Evolutionary conservation across 495 filamentous ascomycete species (phyloP), one percentile per base, ranked within the genome.

Genomic region (Hypoxylon intermedium): DNA sequence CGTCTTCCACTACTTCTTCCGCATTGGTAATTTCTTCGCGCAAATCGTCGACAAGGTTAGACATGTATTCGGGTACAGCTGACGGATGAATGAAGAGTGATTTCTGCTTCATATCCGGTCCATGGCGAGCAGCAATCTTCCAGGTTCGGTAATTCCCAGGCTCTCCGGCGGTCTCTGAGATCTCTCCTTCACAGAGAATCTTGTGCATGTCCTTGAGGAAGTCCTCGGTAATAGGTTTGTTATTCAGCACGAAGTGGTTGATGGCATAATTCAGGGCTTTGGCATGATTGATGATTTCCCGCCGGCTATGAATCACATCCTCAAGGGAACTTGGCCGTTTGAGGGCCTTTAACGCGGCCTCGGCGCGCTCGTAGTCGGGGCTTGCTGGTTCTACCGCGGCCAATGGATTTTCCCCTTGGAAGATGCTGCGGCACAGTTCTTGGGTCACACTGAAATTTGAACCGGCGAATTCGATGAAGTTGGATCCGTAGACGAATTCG

Each of bases 231-330:
- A 73, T 48, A 6, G 55, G 40, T n/a, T 64, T 0, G 31, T 51
- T 37, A 5, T 51, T 11, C 1, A 72, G 21, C 16, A 74, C 57
- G 6, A 74, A 30, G 6, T 67, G 31, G 6, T 63, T 48, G 0
- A 73, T 67, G 5, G 76, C 53, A 24, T 53, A 71, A 1, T 31
- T 44, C 0, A 73, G 49, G 1, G 76, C 72, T 13, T 68, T 60
- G 12, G 71, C 68, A 36, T 78, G 73, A 13, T 78, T 72, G 3
- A 76, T 58, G 1, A 76, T 55, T 56, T 77, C 73, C 15, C 58
- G 59, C 0, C 67, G 50, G 20, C 67, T 70, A 0, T 26, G 61
- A 2, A 67, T 11, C 6, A 77, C 44, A 9, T 67, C 60, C 19
- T 51, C 5, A 3, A 18, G 11, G 0, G 51, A 55, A 13, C 15